These are phyloP conservation scores for Dictyostelium firmibasis DNA, from an alignment of 78 protist genomes.

Conservation along the genomic window DNA sequence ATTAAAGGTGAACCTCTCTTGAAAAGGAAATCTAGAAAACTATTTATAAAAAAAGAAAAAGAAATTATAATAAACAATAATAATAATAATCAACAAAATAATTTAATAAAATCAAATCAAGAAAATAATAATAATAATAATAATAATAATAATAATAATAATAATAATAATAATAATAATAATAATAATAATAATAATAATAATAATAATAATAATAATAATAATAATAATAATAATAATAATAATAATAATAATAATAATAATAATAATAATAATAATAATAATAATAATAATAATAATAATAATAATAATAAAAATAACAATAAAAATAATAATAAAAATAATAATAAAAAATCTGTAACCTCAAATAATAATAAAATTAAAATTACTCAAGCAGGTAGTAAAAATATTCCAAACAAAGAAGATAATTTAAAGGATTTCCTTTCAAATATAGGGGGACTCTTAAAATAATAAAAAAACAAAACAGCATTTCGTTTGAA, in stretches of 20 bases:
- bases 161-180: no score
- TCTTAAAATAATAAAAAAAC: neutral
- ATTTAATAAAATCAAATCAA: no score
- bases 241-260: neutral
- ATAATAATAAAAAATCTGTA: neutral
- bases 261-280: neutral
- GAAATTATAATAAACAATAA: neutral
- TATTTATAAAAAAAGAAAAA: neutral
- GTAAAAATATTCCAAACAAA: neutral
- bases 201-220: neutral
- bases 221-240: neutral
- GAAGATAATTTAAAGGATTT: constrained; percentile 2
- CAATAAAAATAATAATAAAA: neutral
- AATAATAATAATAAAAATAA: neutral
- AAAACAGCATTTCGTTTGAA: no score
- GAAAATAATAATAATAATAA: neutral
- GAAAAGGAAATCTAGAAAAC: neutral
- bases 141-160: no score
- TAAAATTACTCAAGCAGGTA: neutral
- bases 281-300: neutral
- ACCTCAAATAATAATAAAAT: neutral
- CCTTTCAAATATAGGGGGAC: neutral
- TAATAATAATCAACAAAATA: neutral
- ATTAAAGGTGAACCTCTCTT: neutral
- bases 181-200: neutral